phyloP scores from a whole-genome alignment of 768 basidiomycete species.

The Trametes sanguinea region DNA sequence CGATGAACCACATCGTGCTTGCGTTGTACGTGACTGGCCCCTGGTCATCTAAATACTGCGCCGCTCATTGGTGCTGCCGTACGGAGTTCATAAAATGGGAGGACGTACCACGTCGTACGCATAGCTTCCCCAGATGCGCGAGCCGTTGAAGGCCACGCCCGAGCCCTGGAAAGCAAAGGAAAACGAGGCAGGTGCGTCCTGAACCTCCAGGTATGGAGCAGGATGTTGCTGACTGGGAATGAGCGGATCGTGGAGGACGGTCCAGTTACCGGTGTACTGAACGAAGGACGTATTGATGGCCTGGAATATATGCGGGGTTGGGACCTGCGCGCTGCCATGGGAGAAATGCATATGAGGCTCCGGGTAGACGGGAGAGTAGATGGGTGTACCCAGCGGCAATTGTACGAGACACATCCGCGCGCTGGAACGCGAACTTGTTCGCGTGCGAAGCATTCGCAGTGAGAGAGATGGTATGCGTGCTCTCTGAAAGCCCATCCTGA shows the following conservation, averaged over 20 bases:
- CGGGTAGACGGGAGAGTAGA: background rate
- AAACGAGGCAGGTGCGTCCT: conserved; percentile 35
- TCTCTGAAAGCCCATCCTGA: too few species aligned
- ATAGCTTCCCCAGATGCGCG: conserved; percentile 30
- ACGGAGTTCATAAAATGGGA: too few species aligned
- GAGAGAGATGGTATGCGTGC: conserved; percentile 55
- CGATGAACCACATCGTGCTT: conserved; percentile 41
- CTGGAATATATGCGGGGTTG: conserved; percentile 31
- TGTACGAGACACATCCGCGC: conserved; percentile 46
- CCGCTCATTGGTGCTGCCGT: too few species aligned
- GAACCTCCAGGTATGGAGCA: too few species aligned
- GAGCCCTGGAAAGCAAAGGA: conserved; percentile 46
- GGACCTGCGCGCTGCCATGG: too few species aligned
- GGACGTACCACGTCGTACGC: conserved; percentile 31
- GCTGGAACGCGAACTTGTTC: conserved; percentile 45
- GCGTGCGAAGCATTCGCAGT: conserved; percentile 38
- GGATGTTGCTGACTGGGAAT: too few species aligned
- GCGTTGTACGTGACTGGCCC: conserved; percentile 43
- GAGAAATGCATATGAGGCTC: conserved; percentile 8
- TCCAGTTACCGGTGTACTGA: conserved; percentile 34
- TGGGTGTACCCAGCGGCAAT: background rate
- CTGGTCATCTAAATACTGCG: too few species aligned
- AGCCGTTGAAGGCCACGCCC: background rate
- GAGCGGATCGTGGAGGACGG: too few species aligned
- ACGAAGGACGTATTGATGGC: conserved; percentile 43